Evolutionary conservation across 805 yeast species (phyloP).

Genomic region (Sungouiella blattae): DNA sequence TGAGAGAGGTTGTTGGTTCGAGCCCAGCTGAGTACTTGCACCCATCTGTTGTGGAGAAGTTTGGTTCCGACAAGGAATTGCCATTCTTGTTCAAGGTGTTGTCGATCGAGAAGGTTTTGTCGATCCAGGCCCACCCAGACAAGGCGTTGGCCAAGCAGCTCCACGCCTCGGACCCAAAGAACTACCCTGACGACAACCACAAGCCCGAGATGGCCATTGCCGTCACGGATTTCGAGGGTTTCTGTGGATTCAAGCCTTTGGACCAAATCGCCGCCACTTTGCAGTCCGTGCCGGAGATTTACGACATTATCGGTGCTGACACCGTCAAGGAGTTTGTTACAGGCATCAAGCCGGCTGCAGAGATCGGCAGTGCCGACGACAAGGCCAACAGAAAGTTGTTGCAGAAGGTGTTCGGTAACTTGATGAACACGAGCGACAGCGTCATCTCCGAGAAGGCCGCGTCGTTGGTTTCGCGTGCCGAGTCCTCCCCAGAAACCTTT

Average conservation of each 20-base stretch:
- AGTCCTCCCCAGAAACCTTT: conserved; percentile 55
- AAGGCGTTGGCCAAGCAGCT: conserved; percentile 74
- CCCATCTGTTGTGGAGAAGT: conserved; percentile 53
- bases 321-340: conserved; percentile 50
- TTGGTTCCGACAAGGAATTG: conserved; percentile 65
- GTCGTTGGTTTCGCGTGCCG: conserved; percentile 64
- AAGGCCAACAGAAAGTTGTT: conserved; percentile 58
- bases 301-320: conserved; percentile 63
- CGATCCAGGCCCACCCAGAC: conserved; percentile 98
- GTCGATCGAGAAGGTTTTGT: conserved; percentile 86
- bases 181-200: conserved; percentile 97
- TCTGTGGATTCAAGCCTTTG: conserved; percentile 96
- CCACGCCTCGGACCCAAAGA: conserved; percentile 79
- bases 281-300: conserved; percentile 72
- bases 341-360: conserved; percentile 45
- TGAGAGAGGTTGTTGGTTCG: conserved; percentile 63
- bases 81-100: conserved; percentile 94
- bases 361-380: conserved; percentile 52
- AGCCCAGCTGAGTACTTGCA: conserved; percentile 63
- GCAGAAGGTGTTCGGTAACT: conserved; percentile 70
- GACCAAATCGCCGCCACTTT: conserved; percentile 68
- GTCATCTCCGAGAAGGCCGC: conserved; percentile 54
- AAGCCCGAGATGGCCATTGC: conserved; percentile 99
- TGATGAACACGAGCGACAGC: conserved; percentile 80
- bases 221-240: conserved; percentile 91